These are phyloP conservation scores for Heliocybe sulcata DNA, from an alignment of 1,284 basidiomycete genomes.

Conservation along the genomic window DNA sequence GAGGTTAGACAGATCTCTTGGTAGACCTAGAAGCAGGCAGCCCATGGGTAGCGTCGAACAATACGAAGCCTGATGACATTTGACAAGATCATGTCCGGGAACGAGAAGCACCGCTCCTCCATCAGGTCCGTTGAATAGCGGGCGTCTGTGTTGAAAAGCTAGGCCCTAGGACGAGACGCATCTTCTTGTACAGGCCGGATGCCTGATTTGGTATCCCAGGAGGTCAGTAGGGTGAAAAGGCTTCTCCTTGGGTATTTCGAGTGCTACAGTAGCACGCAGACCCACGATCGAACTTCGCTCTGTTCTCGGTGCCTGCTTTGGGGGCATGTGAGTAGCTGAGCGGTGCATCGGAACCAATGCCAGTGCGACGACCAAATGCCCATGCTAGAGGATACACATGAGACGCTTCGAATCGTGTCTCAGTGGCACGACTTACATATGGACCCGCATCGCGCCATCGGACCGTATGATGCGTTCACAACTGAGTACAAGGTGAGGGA, in stretches of 20 bases:
- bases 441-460: too few species aligned
- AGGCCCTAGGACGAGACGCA: neutral
- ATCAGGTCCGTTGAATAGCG: neutral
- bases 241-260: neutral
- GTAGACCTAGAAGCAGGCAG: neutral
- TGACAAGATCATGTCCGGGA: neutral
- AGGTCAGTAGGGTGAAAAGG: neutral
- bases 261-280: neutral
- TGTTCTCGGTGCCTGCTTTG: neutral
- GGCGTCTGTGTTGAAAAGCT: neutral
- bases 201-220: neutral
- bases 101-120: neutral
- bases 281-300: neutral
- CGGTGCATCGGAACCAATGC: neutral
- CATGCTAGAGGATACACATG: neutral
- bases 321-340: neutral
- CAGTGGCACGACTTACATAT: too few species aligned
- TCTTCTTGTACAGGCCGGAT: neutral
- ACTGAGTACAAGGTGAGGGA: too few species aligned
- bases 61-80: neutral
- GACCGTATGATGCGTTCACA: too few species aligned
- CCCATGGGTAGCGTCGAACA: neutral
- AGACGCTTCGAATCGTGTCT: neutral
- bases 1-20: neutral
- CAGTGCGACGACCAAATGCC: neutral